A percentile compares a stretch with the other conserved stretches of the same genome.
Conservation (phyloP, 352 stramenopile species). For the Salisapilia sapeloensis region DNA sequence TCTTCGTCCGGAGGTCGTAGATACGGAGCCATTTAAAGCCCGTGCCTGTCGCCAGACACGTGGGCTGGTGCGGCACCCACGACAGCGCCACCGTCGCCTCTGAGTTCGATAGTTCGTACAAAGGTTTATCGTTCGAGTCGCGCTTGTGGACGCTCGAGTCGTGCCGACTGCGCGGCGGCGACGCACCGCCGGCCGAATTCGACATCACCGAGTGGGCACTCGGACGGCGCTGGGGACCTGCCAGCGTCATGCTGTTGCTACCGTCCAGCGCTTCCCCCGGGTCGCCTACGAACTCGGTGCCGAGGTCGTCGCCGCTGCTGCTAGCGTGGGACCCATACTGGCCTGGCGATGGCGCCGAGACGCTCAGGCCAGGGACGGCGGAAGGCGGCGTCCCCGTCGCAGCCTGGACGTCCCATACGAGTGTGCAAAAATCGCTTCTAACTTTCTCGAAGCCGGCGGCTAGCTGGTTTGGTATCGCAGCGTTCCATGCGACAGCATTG, state of each 20-base stretch:
- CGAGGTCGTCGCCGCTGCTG: constrained; percentile 9
- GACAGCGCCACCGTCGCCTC: constrained; percentile 66
- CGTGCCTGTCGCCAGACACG: constrained; percentile 61
- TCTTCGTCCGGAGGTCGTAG: constrained; percentile 55
- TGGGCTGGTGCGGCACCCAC: constrained; percentile 70
- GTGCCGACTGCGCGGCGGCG: too few species aligned
- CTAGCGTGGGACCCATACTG: constrained; percentile 6
- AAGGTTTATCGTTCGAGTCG: constrained; percentile 37
- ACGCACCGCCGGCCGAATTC: too few species aligned
- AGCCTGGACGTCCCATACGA: constrained; percentile 72
- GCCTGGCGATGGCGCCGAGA: constrained; percentile 1
- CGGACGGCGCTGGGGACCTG: too few species aligned
- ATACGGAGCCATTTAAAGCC: constrained; percentile 81
- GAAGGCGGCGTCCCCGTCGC: constrained; percentile 4
- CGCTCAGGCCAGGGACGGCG: constrained; percentile 2
- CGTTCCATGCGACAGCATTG: constrained; percentile 75
- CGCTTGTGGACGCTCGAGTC: too few species aligned
- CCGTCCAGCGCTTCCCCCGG: too few species aligned
- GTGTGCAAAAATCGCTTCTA: constrained; percentile 65
- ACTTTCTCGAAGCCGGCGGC: constrained; percentile 78
- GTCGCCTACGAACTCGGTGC: too few species aligned
- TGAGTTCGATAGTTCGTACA: constrained; percentile 71
- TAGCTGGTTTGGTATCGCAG: constrained; percentile 49
- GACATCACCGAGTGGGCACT: too few species aligned
- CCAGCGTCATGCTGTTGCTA: too few species aligned